Percentiles rank a stretch among this genome's conserved stretches.
phyloP scores from a whole-genome alignment of 345 rosid species.

The Anastatica hierochuntica region DNA sequence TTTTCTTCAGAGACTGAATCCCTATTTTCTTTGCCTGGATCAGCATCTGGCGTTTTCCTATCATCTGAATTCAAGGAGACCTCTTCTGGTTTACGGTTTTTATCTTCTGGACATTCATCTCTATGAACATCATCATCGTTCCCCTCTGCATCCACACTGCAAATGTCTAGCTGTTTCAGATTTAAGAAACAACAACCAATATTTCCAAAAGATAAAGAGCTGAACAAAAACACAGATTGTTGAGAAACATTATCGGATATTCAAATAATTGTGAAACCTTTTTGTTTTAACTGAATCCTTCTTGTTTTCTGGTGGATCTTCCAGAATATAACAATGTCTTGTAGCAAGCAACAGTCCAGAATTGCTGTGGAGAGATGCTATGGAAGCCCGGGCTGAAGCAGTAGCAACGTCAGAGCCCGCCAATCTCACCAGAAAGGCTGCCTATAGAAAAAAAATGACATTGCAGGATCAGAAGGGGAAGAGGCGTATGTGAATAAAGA shows the following conservation, averaged over 20 bases:
- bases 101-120: constrained; percentile 29
- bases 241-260: too few species aligned
- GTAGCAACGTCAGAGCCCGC: constrained; percentile 61
- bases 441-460: constrained; percentile 39
- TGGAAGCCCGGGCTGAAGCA: constrained; percentile 59
- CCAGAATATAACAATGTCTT: constrained; percentile 80
- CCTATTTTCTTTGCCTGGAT: constrained; percentile 24
- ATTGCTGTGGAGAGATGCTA: constrained; percentile 47
- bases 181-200: constrained; percentile 5
- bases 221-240: too few species aligned
- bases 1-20: constrained; percentile 41
- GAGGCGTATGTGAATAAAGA: background rate
- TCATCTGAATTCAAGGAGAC: constrained; percentile 25
- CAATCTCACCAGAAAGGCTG: constrained; percentile 58
- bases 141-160: constrained; percentile 41
- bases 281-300: constrained; percentile 40
- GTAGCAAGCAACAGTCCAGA: constrained; percentile 66
- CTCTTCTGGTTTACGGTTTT: constrained; percentile 27
- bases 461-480: constrained; percentile 7
- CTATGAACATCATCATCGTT: constrained; percentile 31
- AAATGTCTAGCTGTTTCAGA: constrained; percentile 30
- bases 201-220: constrained; percentile 12
- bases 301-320: constrained; percentile 68
- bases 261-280: constrained; percentile 39
- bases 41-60: constrained; percentile 22